phyloP scores from a whole-genome alignment of 306 rosid species.

The Sicyos baderoa region DNA sequence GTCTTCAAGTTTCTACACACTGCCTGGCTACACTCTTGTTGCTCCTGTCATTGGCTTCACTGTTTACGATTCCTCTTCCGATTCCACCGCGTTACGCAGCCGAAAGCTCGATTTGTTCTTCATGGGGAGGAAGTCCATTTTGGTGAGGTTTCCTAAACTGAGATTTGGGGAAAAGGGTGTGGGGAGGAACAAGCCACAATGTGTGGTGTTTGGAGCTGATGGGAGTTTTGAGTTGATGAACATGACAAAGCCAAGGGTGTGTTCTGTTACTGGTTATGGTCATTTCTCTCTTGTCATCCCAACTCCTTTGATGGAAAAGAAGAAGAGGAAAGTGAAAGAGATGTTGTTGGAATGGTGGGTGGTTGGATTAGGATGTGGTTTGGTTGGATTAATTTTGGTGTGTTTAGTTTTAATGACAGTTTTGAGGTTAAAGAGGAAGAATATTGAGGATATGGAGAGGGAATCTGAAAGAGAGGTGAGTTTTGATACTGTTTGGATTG shows the following conservation, averaged over 20 bases:
- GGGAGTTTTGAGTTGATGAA: slow-evolving; percentile 39
- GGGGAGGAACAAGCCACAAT: slow-evolving; percentile 30
- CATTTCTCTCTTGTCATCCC: slow-evolving; percentile 59
- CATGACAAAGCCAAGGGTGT: slow-evolving; percentile 38
- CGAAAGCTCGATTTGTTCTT: slow-evolving; percentile 31
- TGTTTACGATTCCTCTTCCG: slow-evolving; percentile 49
- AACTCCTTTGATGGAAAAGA: not conserved
- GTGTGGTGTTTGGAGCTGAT: slow-evolving; percentile 43
- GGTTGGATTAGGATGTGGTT: slow-evolving; percentile 39
- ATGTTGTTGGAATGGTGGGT: slow-evolving; percentile 32
- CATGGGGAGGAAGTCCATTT: slow-evolving; percentile 36
- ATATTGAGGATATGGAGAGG: slow-evolving; percentile 44
- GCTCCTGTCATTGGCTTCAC: slow-evolving; percentile 65
- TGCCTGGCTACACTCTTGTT: slow-evolving; percentile 53
- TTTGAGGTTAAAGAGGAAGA: slow-evolving; percentile 35
- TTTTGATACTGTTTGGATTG: slow-evolving; percentile 65
- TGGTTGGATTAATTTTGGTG: slow-evolving; percentile 36
- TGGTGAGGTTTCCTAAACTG: slow-evolving; percentile 31
- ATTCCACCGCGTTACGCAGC: slow-evolving; percentile 14
- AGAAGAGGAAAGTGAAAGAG: not conserved
- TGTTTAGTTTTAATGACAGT: slow-evolving; percentile 25
- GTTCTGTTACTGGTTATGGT: slow-evolving; percentile 37
- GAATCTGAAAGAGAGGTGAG: slow-evolving; percentile 46
- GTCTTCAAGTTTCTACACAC: slow-evolving; percentile 52
- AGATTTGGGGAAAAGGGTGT: slow-evolving; percentile 16